Evolutionary conservation across 2,329 filamentous ascomycete species (phyloP).

Genomic region (Ophiostoma himal-ulmi): DNA sequence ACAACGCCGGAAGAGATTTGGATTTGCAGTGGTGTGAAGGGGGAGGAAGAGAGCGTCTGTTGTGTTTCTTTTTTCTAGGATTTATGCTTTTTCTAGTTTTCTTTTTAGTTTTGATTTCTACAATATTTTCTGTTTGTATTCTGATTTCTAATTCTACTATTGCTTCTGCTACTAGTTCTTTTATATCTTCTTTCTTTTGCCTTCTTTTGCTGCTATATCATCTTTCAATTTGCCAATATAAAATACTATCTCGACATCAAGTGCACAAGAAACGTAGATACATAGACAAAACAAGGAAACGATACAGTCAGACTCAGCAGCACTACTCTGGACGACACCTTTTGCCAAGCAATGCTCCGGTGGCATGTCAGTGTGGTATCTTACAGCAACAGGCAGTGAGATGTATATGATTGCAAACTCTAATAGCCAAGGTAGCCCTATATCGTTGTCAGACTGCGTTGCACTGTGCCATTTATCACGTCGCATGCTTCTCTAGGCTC

Average conservation of each 20-base stretch:
- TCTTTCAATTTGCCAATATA: no score
- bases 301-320: background rate
- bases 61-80: background rate
- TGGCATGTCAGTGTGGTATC: constrained; percentile 1
- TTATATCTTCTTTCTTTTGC: no score
- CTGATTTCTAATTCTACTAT: no score
- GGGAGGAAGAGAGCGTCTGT: background rate
- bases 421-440: background rate
- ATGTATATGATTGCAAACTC: background rate
- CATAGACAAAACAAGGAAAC: background rate
- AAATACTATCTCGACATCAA: no score
- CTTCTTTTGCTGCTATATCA: no score
- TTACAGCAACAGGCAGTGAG: background rate
- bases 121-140: background rate
- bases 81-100: background rate
- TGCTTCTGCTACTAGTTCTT: no score
- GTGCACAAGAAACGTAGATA: no score
- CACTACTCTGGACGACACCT: background rate
- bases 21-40: background rate
- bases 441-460: background rate
- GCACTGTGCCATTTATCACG: background rate
- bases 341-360: background rate
- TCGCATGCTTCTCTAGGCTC: background rate
- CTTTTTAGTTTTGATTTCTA: background rate
- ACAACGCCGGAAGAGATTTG: background rate